Conservation (phyloP, 257 asterid genomes). For the Solanum gracilifrons region DNA sequence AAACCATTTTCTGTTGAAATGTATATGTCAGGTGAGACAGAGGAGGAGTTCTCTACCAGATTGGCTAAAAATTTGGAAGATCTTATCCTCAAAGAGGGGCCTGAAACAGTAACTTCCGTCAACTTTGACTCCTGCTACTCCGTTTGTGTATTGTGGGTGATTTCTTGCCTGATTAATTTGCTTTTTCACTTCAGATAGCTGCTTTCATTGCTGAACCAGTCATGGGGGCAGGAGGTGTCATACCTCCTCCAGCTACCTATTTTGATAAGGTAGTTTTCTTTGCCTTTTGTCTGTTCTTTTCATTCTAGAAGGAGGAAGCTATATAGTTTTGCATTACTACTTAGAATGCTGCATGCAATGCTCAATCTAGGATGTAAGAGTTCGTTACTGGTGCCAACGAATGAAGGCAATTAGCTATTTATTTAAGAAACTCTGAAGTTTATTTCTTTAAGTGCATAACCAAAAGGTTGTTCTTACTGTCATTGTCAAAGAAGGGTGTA, state of each 20-base stretch:
- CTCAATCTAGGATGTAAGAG: neutral
- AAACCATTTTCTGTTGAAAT: neutral
- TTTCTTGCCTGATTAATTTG: neutral
- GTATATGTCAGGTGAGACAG: slow-evolving; percentile 58
- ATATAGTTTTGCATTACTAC: neutral
- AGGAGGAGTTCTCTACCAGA: slow-evolving; percentile 90
- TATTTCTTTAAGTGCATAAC: no score
- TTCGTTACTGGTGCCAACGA: neutral
- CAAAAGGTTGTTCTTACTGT: neutral
- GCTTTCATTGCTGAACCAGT: slow-evolving; percentile 97
- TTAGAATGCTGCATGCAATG: neutral
- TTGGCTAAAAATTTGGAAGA: slow-evolving; percentile 83
- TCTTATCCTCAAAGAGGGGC: slow-evolving; percentile 87
- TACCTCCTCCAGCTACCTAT: slow-evolving; percentile 87
- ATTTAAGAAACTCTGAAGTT: neutral
- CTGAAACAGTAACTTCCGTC: slow-evolving; percentile 68
- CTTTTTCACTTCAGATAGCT: slow-evolving; percentile 49
- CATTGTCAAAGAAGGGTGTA: neutral
- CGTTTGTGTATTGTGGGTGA: neutral
- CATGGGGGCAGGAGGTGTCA: slow-evolving; percentile 99
- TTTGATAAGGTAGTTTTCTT: slow-evolving; percentile 60
- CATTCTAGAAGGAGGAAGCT: neutral
- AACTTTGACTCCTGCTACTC: neutral
- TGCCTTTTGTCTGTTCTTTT: neutral
- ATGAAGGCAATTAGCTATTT: neutral